Percentiles rank a stretch among this genome's conserved stretches.
phyloP scores from a whole-genome alignment of 495 filamentous ascomycete genomes.

The Penicillium riverlandense region DNA sequence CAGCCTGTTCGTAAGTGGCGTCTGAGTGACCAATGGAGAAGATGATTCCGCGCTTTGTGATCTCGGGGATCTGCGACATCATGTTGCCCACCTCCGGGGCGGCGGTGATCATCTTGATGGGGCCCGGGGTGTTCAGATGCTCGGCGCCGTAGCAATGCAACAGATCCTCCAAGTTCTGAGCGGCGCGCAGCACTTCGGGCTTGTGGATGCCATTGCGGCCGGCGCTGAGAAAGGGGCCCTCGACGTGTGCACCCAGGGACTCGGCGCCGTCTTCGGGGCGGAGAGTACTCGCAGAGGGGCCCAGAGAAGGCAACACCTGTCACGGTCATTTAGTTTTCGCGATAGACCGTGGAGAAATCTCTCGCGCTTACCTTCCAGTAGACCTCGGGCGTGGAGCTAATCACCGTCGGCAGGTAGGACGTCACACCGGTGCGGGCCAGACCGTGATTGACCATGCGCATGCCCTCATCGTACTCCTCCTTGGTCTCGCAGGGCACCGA shows the following conservation, averaged over 20 bases:
- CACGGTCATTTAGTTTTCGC: background rate
- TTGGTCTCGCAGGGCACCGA: conserved; percentile 61
- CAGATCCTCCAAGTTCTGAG: conserved; percentile 48
- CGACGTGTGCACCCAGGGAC: conserved; percentile 75
- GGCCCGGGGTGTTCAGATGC: conserved; percentile 40
- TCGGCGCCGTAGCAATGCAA: conserved; percentile 59
- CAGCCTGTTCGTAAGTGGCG: conserved; percentile 68
- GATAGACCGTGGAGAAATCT: background rate
- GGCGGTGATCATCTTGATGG: conserved; percentile 70
- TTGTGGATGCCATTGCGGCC: conserved; percentile 70
- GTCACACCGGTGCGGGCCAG: conserved; percentile 74
- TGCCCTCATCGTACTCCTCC: conserved; percentile 54
- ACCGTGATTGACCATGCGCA: conserved; percentile 58
- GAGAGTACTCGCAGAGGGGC: conserved; percentile 48
- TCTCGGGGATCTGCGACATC: conserved; percentile 50
- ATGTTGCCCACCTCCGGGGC: conserved; percentile 70
- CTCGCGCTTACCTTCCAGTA: conserved; percentile 48
- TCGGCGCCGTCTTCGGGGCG: conserved; percentile 58
- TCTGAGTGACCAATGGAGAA: conserved; percentile 78
- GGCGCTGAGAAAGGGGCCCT: conserved; percentile 75
- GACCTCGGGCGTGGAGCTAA: conserved; percentile 58
- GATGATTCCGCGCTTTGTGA: conserved; percentile 54
- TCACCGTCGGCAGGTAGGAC: conserved; percentile 71
- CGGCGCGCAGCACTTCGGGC: conserved; percentile 49
- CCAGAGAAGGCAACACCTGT: conserved; percentile 64